Percentiles rank a stretch among this genome's conserved stretches.
Evolutionary conservation across 208 protist genomes (phyloP).

Genomic region (Leishmania arabica): DNA sequence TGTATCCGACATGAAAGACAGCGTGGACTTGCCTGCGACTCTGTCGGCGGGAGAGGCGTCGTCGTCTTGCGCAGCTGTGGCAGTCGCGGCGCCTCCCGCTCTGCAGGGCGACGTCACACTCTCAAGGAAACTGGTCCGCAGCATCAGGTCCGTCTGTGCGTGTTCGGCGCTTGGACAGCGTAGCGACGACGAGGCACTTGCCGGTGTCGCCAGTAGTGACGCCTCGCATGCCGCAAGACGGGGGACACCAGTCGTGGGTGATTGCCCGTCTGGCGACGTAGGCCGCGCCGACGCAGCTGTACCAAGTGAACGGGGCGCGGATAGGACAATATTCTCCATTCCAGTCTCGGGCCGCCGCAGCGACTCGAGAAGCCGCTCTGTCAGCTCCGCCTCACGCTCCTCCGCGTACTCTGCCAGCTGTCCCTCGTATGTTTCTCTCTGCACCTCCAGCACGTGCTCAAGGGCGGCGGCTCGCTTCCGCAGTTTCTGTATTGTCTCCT

Average conservation of each 20-base stretch:
- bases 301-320: background rate
- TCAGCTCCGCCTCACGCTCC: constrained; percentile 20
- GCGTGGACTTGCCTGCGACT: background rate
- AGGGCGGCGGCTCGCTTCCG: constrained; percentile 16
- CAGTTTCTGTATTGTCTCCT: constrained; percentile 13
- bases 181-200: background rate
- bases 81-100: background rate
- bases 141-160: background rate
- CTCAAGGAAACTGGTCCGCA: background rate
- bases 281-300: background rate
- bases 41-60: background rate
- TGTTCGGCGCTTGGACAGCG: background rate
- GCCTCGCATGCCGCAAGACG: background rate
- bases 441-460: constrained; percentile 11
- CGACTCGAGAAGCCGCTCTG: constrained; percentile 29
- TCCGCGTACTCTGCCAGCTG: constrained; percentile 23
- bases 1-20: constrained; percentile 7
- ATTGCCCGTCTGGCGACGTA: constrained; percentile 9
- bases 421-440: constrained; percentile 30
- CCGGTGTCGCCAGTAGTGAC: background rate
- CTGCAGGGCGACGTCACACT: background rate
- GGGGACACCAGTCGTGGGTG: background rate
- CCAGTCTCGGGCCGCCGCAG: background rate
- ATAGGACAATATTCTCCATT: background rate
- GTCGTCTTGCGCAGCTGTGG: background rate